Conservation (phyloP, 106 monocot species). For the Ottelia alismoides region DNA sequence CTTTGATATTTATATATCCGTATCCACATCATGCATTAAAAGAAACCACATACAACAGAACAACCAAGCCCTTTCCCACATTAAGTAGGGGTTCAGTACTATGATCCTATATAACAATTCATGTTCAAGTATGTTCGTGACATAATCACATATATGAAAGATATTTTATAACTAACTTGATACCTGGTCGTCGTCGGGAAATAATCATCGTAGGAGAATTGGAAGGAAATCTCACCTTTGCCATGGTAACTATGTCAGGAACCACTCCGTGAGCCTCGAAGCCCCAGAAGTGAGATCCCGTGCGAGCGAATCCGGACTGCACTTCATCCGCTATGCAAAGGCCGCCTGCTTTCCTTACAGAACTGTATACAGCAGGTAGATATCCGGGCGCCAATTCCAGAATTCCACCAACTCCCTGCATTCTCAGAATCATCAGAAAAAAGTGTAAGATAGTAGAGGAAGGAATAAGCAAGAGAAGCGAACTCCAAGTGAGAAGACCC, state of each 20-base stretch:
- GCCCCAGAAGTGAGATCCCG: constrained; percentile 68
- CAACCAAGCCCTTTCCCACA: too few species aligned
- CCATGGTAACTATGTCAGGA: constrained; percentile 82
- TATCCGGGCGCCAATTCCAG: constrained; percentile 65
- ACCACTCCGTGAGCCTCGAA: constrained; percentile 64
- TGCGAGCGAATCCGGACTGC: constrained; percentile 64
- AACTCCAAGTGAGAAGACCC: too few species aligned
- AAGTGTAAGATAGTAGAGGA: too few species aligned
- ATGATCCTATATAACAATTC: too few species aligned
- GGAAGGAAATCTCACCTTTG: too few species aligned
- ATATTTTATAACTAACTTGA: not conserved
- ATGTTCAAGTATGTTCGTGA: too few species aligned
- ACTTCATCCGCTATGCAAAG: constrained; percentile 86
- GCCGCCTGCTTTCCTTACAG: constrained; percentile 49
- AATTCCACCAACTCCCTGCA: constrained; percentile 69
- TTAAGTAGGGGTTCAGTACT: too few species aligned
- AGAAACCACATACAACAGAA: too few species aligned
- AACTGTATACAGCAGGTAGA: constrained; percentile 53
- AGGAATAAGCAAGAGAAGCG: too few species aligned
- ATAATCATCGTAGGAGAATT: not conserved
- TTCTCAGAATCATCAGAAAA: not conserved
- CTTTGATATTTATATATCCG: too few species aligned
- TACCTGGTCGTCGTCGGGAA: too few species aligned
- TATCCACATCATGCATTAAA: too few species aligned
- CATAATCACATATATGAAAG: not conserved